These are phyloP conservation scores for Elsinoe batatas DNA, from an alignment of 2,329 filamentous ascomycete genomes.

Conservation along the genomic window DNA sequence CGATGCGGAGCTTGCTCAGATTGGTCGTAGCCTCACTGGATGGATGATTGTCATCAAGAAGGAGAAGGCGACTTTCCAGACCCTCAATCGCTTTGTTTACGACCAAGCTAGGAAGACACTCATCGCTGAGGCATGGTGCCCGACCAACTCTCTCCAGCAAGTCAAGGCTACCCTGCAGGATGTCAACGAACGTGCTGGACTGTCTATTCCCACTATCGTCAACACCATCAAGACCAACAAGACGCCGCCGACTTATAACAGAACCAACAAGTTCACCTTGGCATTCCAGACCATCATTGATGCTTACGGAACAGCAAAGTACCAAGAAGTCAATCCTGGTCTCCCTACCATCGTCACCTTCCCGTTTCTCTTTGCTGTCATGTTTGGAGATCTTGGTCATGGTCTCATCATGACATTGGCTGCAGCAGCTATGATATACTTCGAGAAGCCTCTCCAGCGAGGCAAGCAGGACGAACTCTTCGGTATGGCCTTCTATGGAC, in stretches of 20 bases:
- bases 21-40: conserved; percentile 80
- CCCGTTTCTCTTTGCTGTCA: conserved; percentile 98
- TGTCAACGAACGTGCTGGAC: conserved; percentile 87
- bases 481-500: conserved; percentile 96
- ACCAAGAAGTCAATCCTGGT: conserved; percentile 93
- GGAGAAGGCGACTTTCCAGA: conserved; percentile 95
- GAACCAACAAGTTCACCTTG: conserved; percentile 97
- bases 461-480: conserved; percentile 97
- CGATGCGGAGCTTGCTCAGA: conserved; percentile 85
- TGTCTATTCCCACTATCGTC: conserved; percentile 97
- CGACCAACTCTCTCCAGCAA: conserved; percentile 75
- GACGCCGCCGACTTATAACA: conserved; percentile 92
- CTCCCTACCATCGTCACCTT: conserved; percentile 94
- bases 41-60: conserved; percentile 99
- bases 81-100: conserved; percentile 92
- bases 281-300: conserved; percentile 99
- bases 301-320: conserved; percentile 94
- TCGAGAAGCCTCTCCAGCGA: conserved; percentile 68
- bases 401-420: conserved; percentile 79
- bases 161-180: conserved; percentile 93
- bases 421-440: conserved; percentile 89
- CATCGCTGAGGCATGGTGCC: conserved; percentile 96
- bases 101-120: conserved; percentile 90
- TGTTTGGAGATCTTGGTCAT: conserved; percentile 98
- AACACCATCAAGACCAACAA: conserved; percentile 97